Percentiles rank a stretch among this genome's conserved stretches.
Conservation (phyloP, 2,329 filamentous ascomycete species). For the Aspergillus clavatus region DNA sequence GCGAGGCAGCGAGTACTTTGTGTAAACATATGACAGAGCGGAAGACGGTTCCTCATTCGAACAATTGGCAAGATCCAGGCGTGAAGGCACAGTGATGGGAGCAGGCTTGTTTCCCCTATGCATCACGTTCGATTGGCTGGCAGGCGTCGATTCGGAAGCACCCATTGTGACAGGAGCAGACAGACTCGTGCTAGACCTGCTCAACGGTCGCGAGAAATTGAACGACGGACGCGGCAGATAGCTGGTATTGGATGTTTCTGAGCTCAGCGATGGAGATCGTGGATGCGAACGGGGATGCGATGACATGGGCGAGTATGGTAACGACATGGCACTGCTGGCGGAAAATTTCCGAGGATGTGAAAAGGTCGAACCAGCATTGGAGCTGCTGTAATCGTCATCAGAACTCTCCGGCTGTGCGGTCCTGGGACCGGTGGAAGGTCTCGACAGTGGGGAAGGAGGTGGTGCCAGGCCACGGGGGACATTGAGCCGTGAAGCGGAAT, state of each 20-base stretch:
- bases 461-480: constrained; percentile 43
- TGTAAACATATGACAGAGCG: constrained; percentile 72
- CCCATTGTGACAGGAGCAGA: constrained; percentile 30
- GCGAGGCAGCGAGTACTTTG: constrained; percentile 76
- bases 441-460: constrained; percentile 42
- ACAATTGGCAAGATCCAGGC: constrained; percentile 17
- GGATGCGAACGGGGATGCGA: constrained; percentile 59
- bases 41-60: constrained; percentile 31
- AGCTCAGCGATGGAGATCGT: constrained; percentile 79
- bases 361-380: constrained; percentile 56
- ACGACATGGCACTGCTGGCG: constrained; percentile 60
- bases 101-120: constrained; percentile 25
- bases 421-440: constrained; percentile 48
- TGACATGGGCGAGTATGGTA: constrained; percentile 59
- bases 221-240: constrained; percentile 68
- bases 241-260: constrained; percentile 65
- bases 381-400: constrained; percentile 63
- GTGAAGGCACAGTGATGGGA: constrained; percentile 30
- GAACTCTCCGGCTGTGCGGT: constrained; percentile 61
- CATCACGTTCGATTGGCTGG: constrained; percentile 18
- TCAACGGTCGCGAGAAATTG: constrained; percentile 91
- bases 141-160: constrained; percentile 33
- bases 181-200: constrained; percentile 46
- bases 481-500: constrained; percentile 34
- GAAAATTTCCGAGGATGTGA: constrained; percentile 73